Percentiles rank a stretch among this genome's conserved stretches.
phyloP scores from a whole-genome alignment of 441 rosid genomes.

The Arabidopsis hybrid region DNA sequence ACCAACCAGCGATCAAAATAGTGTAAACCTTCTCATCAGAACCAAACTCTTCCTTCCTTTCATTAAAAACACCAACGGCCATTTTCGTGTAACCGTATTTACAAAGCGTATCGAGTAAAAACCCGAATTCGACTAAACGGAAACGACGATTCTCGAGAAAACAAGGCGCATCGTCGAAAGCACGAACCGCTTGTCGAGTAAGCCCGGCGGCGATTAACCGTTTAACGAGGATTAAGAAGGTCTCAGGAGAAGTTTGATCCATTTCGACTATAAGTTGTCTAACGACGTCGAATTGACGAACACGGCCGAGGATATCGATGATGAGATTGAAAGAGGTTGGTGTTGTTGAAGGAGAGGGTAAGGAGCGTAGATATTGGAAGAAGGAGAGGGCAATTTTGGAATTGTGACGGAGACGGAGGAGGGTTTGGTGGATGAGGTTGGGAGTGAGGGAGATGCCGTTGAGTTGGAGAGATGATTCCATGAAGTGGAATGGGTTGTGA shows the following conservation, averaged over 20 bases:
- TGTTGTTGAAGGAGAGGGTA: conserved; percentile 56
- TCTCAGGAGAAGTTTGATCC: conserved; percentile 65
- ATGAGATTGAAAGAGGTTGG: conserved; percentile 69
- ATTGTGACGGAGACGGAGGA: conserved; percentile 85
- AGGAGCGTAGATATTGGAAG: conserved; percentile 71
- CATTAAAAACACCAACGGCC: conserved; percentile 69
- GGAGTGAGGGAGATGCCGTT: conserved; percentile 74
- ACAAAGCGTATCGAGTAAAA: conserved; percentile 75
- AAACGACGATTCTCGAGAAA: conserved; percentile 46
- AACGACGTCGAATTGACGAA: conserved; percentile 78
- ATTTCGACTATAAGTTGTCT: conserved; percentile 77
- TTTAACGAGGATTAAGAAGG: conserved; percentile 72
- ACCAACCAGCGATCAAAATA: conserved; percentile 79
- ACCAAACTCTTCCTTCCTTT: conserved; percentile 51
- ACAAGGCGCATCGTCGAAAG: conserved; percentile 71
- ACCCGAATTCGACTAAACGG: conserved; percentile 48
- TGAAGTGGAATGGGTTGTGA: conserved; percentile 88
- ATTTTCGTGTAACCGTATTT: conserved; percentile 78
- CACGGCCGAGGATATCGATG: conserved; percentile 77
- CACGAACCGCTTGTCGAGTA: conserved; percentile 84
- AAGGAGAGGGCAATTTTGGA: conserved; percentile 85
- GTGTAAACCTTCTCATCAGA: conserved; percentile 65
- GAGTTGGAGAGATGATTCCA: conserved; percentile 88
- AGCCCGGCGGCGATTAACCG: conserved; percentile 78
- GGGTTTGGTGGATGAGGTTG: conserved; percentile 75